Evolutionary conservation across 2,329 filamentous ascomycete genomes (phyloP).

Genomic region (Apiospora rasikravindrae): DNA sequence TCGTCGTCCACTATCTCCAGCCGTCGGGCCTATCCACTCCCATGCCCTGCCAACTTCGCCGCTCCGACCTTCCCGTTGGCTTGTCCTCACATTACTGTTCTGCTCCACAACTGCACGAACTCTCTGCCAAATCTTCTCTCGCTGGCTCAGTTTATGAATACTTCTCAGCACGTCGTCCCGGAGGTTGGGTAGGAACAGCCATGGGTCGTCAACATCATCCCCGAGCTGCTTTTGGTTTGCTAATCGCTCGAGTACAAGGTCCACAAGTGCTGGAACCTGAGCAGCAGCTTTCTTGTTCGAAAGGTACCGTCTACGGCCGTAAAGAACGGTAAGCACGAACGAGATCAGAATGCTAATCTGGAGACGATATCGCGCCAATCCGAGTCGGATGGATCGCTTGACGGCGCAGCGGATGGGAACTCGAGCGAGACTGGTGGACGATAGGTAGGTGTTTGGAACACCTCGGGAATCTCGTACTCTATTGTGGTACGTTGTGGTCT

Average conservation of each 20-base stretch:
- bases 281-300: constrained; percentile 69
- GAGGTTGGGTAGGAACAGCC: constrained; percentile 86
- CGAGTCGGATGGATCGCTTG: constrained; percentile 78
- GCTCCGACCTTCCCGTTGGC: constrained; percentile 70
- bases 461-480: constrained; percentile 71
- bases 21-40: constrained; percentile 71
- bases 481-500: constrained; percentile 75
- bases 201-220: constrained; percentile 71
- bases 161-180: constrained; percentile 88
- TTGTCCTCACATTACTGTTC: constrained; percentile 87
- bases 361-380: constrained; percentile 87
- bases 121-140: constrained; percentile 82
- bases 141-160: constrained; percentile 76
- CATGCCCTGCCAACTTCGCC: constrained; percentile 70
- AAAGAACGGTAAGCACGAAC: constrained; percentile 57
- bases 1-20: constrained; percentile 50
- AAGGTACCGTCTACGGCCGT: constrained; percentile 68
- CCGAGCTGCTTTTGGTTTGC: constrained; percentile 81
- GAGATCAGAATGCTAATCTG: constrained; percentile 72
- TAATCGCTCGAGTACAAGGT: constrained; percentile 82
- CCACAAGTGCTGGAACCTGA: constrained; percentile 82
- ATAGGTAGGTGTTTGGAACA: constrained; percentile 69
- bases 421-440: constrained; percentile 87
- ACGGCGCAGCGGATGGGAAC: constrained; percentile 85
- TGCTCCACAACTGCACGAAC: constrained; percentile 87